phyloP scores from a whole-genome alignment of 495 filamentous ascomycete genomes.

The Penicillium goetzii region DNA sequence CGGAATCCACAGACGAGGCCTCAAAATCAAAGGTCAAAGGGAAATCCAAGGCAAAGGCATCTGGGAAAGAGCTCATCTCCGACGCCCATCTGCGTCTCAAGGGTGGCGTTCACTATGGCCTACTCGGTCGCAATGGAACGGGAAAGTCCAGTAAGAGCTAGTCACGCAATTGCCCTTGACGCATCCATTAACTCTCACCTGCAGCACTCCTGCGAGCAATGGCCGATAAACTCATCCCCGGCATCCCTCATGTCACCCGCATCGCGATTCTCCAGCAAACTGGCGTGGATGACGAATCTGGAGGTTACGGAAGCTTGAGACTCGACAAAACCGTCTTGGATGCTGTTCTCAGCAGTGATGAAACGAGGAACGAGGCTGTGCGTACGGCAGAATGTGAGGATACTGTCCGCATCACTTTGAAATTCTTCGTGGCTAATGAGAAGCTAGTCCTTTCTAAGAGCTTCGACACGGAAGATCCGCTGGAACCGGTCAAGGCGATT shows the following conservation, averaged over 20 bases:
- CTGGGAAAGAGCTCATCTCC: conserved; percentile 67
- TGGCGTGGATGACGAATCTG: conserved; percentile 35
- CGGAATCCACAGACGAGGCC: conserved; percentile 30
- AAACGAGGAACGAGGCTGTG: conserved; percentile 58
- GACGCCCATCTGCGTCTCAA: conserved; percentile 72
- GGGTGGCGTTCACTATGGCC: conserved; percentile 69
- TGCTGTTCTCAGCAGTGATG: conserved; percentile 69
- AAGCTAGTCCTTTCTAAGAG: conserved; percentile 46
- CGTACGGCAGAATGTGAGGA: conserved; percentile 59
- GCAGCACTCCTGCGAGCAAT: conserved; percentile 72
- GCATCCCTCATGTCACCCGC: conserved; percentile 68
- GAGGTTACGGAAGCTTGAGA: conserved; percentile 15
- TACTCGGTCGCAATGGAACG: conserved; percentile 77
- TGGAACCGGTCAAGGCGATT: conserved; percentile 60
- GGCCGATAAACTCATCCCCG: conserved; percentile 76
- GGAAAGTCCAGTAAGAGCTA: conserved; percentile 72
- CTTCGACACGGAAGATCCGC: conserved; percentile 52
- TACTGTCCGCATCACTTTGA: too few relatives aligned
- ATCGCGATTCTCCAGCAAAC: conserved; percentile 78
- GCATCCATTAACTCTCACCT: not conserved
- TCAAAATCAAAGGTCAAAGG: conserved; percentile 48
- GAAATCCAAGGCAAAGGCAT: conserved; percentile 56
- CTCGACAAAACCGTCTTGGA: conserved; percentile 58
- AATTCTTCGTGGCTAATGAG: not conserved
- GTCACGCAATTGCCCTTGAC: not conserved